phyloP scores from a whole-genome alignment of 2,329 filamentous ascomycete species.

The Ascochyta viciae-villosae region DNA sequence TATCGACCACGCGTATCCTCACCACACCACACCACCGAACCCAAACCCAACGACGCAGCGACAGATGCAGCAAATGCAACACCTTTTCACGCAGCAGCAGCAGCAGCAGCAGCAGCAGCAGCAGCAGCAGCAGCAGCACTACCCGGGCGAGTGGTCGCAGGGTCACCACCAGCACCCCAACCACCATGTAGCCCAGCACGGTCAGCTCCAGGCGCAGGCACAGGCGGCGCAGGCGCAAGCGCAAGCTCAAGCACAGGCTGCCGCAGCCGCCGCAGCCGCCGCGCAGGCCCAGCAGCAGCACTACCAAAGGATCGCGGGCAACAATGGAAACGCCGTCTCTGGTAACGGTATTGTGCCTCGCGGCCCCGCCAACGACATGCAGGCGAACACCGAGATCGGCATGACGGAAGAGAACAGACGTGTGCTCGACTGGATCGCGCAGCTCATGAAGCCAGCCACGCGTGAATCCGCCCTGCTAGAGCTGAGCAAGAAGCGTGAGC shows the following conservation, averaged over 20 bases:
- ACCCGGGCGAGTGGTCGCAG: conserved; percentile 61
- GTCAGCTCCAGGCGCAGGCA: conserved; percentile 49
- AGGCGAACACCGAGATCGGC: conserved; percentile 50
- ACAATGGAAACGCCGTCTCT: conserved; percentile 61
- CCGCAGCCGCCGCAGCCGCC: conserved; percentile 61
- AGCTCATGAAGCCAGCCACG: conserved; percentile 84
- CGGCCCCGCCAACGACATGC: conserved; percentile 49
- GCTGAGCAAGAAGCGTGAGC: conserved; percentile 97
- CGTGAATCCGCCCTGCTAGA: conserved; percentile 92
- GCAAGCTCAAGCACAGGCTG: conserved; percentile 59
- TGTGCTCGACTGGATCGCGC: conserved; percentile 91
- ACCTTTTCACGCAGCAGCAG: conserved; percentile 70
- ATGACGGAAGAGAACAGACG: conserved; percentile 90
- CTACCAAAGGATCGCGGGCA: conserved; percentile 76
- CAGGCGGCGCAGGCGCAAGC: conserved; percentile 56
- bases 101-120: conserved; percentile 66
- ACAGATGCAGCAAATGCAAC: conserved; percentile 57
- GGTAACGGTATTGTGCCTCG: conserved; percentile 47
- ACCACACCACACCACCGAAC: conserved; percentile 14
- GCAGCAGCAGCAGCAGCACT: conserved; percentile 67
- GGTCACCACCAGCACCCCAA: conserved; percentile 51
- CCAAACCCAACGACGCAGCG: conserved; percentile 18
- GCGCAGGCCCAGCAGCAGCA: conserved; percentile 61
- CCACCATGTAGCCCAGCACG: conserved; percentile 50
- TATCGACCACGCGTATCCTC: conserved; percentile 9